Evolutionary conservation across 352 stramenopile species (phyloP).

Genomic region (Pythium brassicae): DNA sequence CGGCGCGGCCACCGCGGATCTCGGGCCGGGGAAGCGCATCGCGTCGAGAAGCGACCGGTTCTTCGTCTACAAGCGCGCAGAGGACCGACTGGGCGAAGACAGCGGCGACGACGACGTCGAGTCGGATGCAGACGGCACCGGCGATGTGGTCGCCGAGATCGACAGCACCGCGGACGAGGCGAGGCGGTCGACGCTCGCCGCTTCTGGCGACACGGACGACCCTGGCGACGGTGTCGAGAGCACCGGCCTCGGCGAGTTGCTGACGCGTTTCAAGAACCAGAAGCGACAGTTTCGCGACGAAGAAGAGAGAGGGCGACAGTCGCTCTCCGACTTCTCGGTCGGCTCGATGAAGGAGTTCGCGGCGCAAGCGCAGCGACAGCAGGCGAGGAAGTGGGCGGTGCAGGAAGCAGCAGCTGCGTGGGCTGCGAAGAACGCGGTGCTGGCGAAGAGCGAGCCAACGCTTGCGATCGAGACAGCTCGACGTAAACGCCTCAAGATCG

Average conservation of each 20-base stretch:
- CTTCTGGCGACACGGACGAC: background rate
- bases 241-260: conserved; percentile 2
- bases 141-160: background rate
- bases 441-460: conserved; percentile 33
- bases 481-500: conserved; percentile 18
- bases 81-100: conserved; percentile 1
- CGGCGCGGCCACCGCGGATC: background rate
- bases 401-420: conserved; percentile 26
- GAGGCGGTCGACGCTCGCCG: background rate
- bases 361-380: conserved; percentile 15
- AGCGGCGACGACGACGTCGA: conserved; percentile 15
- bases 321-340: conserved; percentile 29
- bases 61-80: conserved; percentile 63
- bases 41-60: conserved; percentile 73
- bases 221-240: conserved; percentile 8
- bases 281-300: conserved; percentile 15
- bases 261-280: conserved; percentile 2
- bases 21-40: conserved; percentile 61
- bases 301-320: conserved; percentile 15
- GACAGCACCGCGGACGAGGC: background rate
- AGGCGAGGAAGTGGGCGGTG: conserved; percentile 25
- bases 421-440: conserved; percentile 33
- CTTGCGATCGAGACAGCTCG: conserved; percentile 44
- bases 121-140: background rate
- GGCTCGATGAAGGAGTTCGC: conserved; percentile 24